Base-by-base conservation (phyloP, 257 asterid genomes). In the Ballota nigra region DNA sequence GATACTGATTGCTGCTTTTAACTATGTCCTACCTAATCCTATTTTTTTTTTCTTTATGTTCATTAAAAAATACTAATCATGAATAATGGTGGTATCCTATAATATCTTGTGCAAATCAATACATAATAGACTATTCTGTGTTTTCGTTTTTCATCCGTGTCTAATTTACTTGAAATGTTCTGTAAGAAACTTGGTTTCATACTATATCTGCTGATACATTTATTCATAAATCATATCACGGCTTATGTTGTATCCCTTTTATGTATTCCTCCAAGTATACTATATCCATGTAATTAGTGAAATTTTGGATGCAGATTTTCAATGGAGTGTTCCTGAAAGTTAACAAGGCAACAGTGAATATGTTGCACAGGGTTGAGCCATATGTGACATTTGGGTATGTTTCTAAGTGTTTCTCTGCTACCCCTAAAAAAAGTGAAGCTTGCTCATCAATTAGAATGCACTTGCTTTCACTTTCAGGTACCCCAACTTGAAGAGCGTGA, bases 331-430 rank as follows among this genome's bases (percentile, higher is more conserved):
- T 84, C 79, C 72, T 84, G 26, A 84, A 84, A 68, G 88, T 83
- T 5, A 84, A 84, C 84, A 82, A 84, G 80, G 89, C 89, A 22
- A 84, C 89, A 28, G 23, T 79, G 89, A n/a, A n/a, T n/a, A n/a
- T n/a, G n/a, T n/a, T n/a, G n/a, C n/a, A n/a, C n/a, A n/a, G n/a
- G n/a, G n/a, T 84, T 56, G 89, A 84, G 77, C 87, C 89, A 8
- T 84, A 84, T n/a, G 89, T 82, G 29, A 79, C 87, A 18, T 82
- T n/a, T 18, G 83, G 86, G 85, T 81, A 81, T 57, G 66, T 23
- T 20, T 66, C 38, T 55, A 10, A 65, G 26, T 20, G 4, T 2
- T 41, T 6, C n/a, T n/a, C n/a, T n/a, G n/a, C 1, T 12, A 31
- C 47, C 38, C 11, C 15, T 41, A 43, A 0, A 5, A 24, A 8